These are phyloP conservation scores for Zalaria obscura DNA, from an alignment of 2,329 filamentous ascomycete species.

Conservation along the genomic window DNA sequence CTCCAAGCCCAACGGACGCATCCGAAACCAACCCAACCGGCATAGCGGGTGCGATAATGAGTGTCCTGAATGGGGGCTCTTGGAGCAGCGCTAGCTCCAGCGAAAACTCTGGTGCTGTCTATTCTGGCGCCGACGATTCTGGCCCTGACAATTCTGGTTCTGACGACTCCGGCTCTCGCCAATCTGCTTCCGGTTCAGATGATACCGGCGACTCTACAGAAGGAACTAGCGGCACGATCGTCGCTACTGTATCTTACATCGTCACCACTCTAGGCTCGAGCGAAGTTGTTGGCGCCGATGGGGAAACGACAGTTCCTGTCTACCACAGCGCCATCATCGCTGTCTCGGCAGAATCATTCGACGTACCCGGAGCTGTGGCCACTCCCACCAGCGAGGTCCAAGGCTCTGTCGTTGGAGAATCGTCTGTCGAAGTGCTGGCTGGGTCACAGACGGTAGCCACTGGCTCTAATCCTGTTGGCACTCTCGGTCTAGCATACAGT, in stretches of 20 bases:
- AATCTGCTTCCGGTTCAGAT: neutral
- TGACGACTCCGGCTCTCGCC: too few relatives aligned
- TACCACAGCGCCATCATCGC: neutral
- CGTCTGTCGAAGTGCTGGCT: neutral
- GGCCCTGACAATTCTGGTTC: neutral
- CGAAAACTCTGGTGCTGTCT: neutral
- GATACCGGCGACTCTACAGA: neutral
- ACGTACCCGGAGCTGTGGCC: neutral
- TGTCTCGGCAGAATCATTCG: neutral
- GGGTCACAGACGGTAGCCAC: neutral
- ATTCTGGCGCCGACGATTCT: neutral
- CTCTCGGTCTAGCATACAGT: neutral
- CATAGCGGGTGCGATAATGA: neutral
- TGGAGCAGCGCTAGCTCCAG: too few relatives aligned
- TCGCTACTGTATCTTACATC: neutral
- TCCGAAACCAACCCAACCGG: neutral
- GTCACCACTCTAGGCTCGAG: neutral
- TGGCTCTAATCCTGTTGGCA: neutral
- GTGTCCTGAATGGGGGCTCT: neutral
- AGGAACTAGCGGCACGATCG: neutral
- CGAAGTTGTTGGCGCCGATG: neutral
- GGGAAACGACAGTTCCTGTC: neutral
- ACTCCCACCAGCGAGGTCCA: neutral
- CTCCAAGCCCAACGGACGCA: neutral
- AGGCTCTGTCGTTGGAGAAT: neutral